These are phyloP conservation scores for Nicotiana paniculata DNA, from an alignment of 257 asterid species.

Conservation along the genomic window DNA sequence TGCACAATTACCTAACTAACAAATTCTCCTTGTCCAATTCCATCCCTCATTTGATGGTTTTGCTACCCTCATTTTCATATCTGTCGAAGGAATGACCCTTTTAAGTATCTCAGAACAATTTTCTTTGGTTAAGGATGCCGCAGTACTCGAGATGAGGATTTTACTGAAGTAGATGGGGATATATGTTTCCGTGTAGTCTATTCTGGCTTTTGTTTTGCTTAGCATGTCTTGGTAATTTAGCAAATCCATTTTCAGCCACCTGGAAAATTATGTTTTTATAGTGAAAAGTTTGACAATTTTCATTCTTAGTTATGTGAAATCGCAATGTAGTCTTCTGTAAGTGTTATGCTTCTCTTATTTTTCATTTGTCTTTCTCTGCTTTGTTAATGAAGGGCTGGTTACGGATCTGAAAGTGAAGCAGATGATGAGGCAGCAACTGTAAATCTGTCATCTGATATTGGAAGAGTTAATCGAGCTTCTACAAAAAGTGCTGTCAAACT, in stretches of 20 bases:
- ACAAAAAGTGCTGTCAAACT: slow-evolving; percentile 87
- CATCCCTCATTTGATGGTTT: not conserved
- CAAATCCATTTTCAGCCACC: not conserved
- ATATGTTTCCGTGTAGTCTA: not conserved
- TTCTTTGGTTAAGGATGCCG: not conserved
- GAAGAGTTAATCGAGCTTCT: slow-evolving; percentile 71
- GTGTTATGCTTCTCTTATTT: not conserved
- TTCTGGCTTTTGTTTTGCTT: not conserved
- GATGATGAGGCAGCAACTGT: slow-evolving; percentile 95
- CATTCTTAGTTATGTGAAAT: too few relatives aligned
- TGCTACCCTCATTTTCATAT: not conserved
- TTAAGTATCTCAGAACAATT: not conserved
- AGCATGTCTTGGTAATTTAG: not conserved
- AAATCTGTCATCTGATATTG: slow-evolving; percentile 57
- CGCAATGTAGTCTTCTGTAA: not conserved
- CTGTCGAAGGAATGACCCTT: not conserved
- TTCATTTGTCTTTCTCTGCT: not conserved
- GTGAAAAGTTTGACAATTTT: too few relatives aligned
- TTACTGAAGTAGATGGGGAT: not conserved
- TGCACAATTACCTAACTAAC: not conserved
- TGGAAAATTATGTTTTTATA: not conserved
- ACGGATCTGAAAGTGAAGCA: slow-evolving; percentile 90
- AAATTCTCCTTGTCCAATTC: not conserved
- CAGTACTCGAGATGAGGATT: not conserved
- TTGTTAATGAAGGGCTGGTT: slow-evolving; percentile 61